A percentile compares a stretch with the other conserved stretches of the same genome.
phyloP scores from a whole-genome alignment of 805 yeast genomes.

The Metschnikowia chrysomelidarum region DNA sequence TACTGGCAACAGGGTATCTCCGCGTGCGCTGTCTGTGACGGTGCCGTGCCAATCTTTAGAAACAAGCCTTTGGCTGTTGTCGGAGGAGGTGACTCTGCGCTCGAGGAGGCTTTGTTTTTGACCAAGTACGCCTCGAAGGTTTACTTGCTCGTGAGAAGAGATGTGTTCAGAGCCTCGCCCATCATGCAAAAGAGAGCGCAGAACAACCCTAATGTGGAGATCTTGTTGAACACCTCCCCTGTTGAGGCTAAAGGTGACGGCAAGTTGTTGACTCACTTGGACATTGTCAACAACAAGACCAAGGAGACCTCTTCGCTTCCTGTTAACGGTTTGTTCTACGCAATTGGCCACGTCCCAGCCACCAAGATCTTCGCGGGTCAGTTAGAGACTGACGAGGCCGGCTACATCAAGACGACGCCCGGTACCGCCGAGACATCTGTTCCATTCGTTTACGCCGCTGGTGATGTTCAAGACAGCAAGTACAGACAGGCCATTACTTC shows the following conservation, averaged over 20 bases:
- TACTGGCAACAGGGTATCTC: constrained; percentile 99
- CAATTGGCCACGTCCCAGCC: constrained; percentile 97
- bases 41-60: constrained; percentile 98
- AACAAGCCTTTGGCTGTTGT: constrained; percentile 96
- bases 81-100: constrained; percentile 99
- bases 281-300: constrained; percentile 69
- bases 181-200: constrained; percentile 95
- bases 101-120: constrained; percentile 96
- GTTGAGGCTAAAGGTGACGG: constrained; percentile 94
- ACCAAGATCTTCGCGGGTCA: constrained; percentile 77
- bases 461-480: constrained; percentile 96
- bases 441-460: constrained; percentile 95
- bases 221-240: constrained; percentile 82
- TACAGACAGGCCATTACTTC: constrained; percentile 99
- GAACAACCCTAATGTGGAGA: constrained; percentile 83
- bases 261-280: constrained; percentile 64
- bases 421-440: constrained; percentile 86
- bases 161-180: constrained; percentile 88
- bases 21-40: constrained; percentile 99
- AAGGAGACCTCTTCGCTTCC: constrained; percentile 64
- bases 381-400: constrained; percentile 79
- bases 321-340: constrained; percentile 93
- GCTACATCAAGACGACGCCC: constrained; percentile 86
- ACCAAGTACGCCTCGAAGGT: constrained; percentile 98
- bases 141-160: constrained; percentile 89